phyloP scores from a whole-genome alignment of 2,329 filamentous ascomycete genomes.

The Colletotrichum orchidophilum region DNA sequence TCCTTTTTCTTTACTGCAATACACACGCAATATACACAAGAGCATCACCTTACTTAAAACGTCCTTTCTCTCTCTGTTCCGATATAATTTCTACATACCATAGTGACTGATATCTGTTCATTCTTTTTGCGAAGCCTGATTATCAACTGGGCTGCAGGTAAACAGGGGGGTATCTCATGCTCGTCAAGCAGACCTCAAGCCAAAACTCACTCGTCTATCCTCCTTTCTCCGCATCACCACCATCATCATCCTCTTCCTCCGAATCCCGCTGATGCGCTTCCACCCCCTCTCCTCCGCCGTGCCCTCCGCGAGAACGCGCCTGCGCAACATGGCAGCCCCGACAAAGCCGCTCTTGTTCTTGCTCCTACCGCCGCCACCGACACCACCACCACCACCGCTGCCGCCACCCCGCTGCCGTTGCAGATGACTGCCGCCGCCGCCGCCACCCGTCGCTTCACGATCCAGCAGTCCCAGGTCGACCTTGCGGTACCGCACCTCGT shows the following conservation, averaged over 20 bases:
- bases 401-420: neutral
- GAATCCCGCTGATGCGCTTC: neutral
- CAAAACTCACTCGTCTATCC: neutral
- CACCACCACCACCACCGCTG: neutral
- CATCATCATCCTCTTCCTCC: neutral
- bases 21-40: neutral
- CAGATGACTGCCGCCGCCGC: neutral
- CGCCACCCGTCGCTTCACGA: neutral
- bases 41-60: neutral
- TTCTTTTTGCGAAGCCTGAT: no score
- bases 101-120: neutral
- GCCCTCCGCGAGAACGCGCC: neutral
- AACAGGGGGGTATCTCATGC: conserved; percentile 16
- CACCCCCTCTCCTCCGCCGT: neutral
- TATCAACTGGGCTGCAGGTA: neutral
- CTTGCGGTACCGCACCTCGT: conserved; percentile 60
- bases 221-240: neutral
- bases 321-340: neutral
- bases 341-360: neutral
- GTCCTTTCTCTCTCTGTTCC: neutral
- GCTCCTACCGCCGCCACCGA: neutral
- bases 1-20: neutral
- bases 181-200: neutral
- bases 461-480: conserved; percentile 53
- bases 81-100: no score